Percentiles rank a stretch among this genome's conserved stretches.
These are phyloP conservation scores for Amorphotheca resinae DNA, from an alignment of 495 filamentous ascomycete genomes.

Conservation along the genomic window DNA sequence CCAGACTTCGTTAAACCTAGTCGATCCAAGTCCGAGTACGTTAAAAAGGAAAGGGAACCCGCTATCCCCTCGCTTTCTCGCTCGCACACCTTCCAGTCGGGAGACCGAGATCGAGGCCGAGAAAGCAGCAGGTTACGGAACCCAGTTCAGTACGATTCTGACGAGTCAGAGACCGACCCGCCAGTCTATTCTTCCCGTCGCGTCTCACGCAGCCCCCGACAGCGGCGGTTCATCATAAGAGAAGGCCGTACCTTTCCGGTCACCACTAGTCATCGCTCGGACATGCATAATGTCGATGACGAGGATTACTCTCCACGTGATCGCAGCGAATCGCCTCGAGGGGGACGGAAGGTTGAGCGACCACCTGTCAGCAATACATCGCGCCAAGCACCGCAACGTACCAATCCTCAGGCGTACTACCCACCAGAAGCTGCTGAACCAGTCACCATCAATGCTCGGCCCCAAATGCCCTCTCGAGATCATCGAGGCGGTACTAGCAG, in stretches of 20 bases:
- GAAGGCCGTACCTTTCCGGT: conserved; percentile 8
- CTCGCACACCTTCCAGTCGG: conserved; percentile 12
- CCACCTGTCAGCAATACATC: conserved; percentile 2
- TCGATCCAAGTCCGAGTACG: conserved; percentile 19
- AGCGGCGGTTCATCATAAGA: conserved; percentile 11
- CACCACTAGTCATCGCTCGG: conserved; percentile 10
- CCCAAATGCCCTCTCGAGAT: neutral
- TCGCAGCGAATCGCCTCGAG: conserved; percentile 16
- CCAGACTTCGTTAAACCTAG: conserved; percentile 2
- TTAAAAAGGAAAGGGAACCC: conserved; percentile 5
- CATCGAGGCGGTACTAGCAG: neutral
- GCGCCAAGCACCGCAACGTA: neutral
- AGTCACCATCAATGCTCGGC: neutral
- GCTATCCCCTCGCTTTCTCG: conserved; percentile 12
- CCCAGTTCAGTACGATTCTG: conserved; percentile 3
- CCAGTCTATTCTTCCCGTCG: conserved; percentile 5
- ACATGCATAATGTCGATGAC: conserved; percentile 13
- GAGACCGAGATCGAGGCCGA: conserved; percentile 13
- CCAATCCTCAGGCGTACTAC: neutral
- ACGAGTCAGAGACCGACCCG: conserved; percentile 14
- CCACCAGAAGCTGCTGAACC: neutral
- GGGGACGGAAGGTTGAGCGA: conserved; percentile 6
- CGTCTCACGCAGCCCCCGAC: conserved; percentile 11
- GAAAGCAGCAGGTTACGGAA: conserved; percentile 16
- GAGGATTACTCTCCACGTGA: conserved; percentile 8